Base-by-base conservation (phyloP, 768 basidiomycete genomes). In the Boletus coccyginus region DNA sequence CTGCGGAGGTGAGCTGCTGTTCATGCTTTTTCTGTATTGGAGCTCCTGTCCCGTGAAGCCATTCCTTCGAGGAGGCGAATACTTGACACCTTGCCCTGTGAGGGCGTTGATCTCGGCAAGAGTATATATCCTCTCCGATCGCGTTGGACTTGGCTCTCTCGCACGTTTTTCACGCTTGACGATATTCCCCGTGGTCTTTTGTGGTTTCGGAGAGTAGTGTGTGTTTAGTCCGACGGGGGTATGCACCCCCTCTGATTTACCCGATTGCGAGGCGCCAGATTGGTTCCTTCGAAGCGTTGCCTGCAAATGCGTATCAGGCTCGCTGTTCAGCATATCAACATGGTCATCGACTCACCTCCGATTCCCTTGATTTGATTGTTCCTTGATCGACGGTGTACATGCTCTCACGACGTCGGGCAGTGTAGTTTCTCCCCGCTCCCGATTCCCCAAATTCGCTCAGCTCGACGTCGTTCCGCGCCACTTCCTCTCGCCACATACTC, bases 401-500 rank as follows among this genome's bases (percentile, higher is more conserved):
- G 46, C 33, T 57, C 35, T 66, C 62, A 33, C 35, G 58, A 32
- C 43, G 58, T 45, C 58, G 61, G 19, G 50, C 39, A n/a, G 63
- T 43, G 27, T 60, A 59, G 36, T 58, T 66, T 31, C 46, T 62
- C 41, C 19, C 58, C 45, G 43, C 33, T 7, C 44, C 24, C 21
- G 62, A 54, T 31, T 50, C 66, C 41, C 69, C 70, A 31, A 67
- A 63, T 29, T 70, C 70, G 39, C 61, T 56, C 43, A 31, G 38
- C 41, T n/a, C 52, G 24, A 53, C 46, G 33, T 65, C 70, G 50
- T 78, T 75, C 50, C 73, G 68, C 6, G 78, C 77, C 0, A 81
- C 79, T 44, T 80, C 78, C 62, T 84, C 80, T 35, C 82, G 71
- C 84, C 84, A 86, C 10, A 75, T 76, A 27, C 74, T 78, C 50